Evolutionary conservation across 2,329 filamentous ascomycete genomes (phyloP).

Genomic region (Penicillium sp.): DNA sequence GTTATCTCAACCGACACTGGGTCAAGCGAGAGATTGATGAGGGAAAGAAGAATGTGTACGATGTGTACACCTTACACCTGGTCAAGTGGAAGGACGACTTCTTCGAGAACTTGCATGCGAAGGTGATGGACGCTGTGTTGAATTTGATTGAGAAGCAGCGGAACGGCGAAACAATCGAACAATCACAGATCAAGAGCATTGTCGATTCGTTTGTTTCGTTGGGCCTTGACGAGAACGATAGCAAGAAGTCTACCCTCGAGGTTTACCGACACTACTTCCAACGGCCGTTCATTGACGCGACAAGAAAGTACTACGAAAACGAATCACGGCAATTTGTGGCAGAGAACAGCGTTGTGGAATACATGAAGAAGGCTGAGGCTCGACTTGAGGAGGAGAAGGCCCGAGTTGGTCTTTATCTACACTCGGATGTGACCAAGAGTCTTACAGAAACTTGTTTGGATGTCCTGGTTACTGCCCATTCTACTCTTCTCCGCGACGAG

Average conservation of each 20-base stretch:
- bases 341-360: slow-evolving; percentile 96
- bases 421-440: slow-evolving; percentile 80
- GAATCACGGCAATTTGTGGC: slow-evolving; percentile 94
- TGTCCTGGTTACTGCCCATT: slow-evolving; percentile 87
- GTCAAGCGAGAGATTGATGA: slow-evolving; percentile 99
- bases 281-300: slow-evolving; percentile 83
- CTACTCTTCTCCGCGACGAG: slow-evolving; percentile 82
- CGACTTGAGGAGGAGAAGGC: slow-evolving; percentile 91
- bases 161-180: slow-evolving; percentile 96
- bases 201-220: slow-evolving; percentile 96
- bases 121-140: slow-evolving; percentile 93
- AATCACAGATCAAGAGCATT: slow-evolving; percentile 93
- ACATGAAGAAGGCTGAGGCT: slow-evolving; percentile 98
- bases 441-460: slow-evolving; percentile 87
- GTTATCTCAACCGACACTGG: slow-evolving; percentile 97
- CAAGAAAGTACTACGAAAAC: slow-evolving; percentile 79
- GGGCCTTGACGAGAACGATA: slow-evolving; percentile 89
- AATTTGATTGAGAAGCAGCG: slow-evolving; percentile 96
- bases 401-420: slow-evolving; percentile 86
- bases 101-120: slow-evolving; percentile 77
- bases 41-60: slow-evolving; percentile 96
- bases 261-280: slow-evolving; percentile 94
- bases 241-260: slow-evolving; percentile 89
- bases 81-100: slow-evolving; percentile 94
- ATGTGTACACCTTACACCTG: slow-evolving; percentile 94